phyloP scores from a whole-genome alignment of 768 basidiomycete species.

The Tricholoma bakamatsutake region DNA sequence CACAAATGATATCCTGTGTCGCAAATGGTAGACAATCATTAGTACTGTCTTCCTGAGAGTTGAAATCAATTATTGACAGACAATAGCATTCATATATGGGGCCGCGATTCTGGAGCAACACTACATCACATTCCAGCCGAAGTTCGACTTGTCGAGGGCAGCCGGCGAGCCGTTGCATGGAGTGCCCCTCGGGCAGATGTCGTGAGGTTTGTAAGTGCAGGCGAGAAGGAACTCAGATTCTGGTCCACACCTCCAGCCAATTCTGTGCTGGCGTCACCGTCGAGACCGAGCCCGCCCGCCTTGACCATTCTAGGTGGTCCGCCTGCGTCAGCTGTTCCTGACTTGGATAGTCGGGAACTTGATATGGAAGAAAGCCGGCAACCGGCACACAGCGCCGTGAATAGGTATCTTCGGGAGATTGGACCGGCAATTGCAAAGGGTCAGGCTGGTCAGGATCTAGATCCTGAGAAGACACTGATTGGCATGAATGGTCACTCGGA shows the following conservation, averaged over 20 bases:
- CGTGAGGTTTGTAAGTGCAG: neutral
- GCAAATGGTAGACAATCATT: neutral
- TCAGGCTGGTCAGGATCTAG: neutral
- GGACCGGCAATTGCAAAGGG: neutral
- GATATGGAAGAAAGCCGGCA: neutral
- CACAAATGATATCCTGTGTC: constrained; percentile 1
- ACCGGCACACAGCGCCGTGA: neutral
- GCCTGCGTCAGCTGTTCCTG: neutral
- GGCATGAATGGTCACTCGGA: neutral
- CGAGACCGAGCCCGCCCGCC: neutral
- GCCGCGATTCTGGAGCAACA: neutral
- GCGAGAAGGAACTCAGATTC: neutral
- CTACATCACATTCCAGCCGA: neutral
- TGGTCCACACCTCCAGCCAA: neutral
- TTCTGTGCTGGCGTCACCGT: neutral
- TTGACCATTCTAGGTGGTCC: neutral
- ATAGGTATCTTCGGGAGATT: neutral
- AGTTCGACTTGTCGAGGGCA: neutral
- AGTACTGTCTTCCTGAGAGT: neutral
- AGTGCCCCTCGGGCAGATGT: neutral
- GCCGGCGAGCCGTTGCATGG: neutral
- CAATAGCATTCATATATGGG: neutral
- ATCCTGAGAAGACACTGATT: neutral
- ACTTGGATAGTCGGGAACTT: neutral
- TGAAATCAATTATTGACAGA: neutral